Evolutionary conservation across 2,329 filamentous ascomycete genomes (phyloP).

Genomic region (Onygenales sp.): DNA sequence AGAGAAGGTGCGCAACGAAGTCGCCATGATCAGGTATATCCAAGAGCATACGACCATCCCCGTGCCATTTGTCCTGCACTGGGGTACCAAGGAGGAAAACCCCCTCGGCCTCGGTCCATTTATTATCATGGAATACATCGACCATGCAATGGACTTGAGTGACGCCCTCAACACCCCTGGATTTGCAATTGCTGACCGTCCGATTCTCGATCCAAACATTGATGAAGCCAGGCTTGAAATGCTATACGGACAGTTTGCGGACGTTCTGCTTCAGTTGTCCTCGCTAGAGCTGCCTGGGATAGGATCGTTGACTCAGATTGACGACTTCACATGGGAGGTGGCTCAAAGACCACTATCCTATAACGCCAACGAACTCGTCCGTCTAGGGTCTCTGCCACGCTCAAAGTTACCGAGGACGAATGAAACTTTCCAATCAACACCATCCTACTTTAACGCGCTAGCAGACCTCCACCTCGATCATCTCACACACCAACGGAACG

Average conservation of each 20-base stretch:
- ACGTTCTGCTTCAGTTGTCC: constrained; percentile 32
- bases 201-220: constrained; percentile 26
- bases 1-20: constrained; percentile 16
- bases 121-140: constrained; percentile 27
- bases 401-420: not conserved
- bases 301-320: constrained; percentile 21
- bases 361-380: constrained; percentile 34
- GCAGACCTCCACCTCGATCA: constrained; percentile 36
- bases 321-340: constrained; percentile 17
- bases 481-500: constrained; percentile 23
- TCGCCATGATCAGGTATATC: constrained; percentile 12
- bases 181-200: constrained; percentile 15
- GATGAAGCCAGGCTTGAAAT: constrained; percentile 21
- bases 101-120: constrained; percentile 20
- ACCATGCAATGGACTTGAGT: constrained; percentile 14
- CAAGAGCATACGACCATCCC: constrained; percentile 11
- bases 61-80: constrained; percentile 11
- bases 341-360: constrained; percentile 28
- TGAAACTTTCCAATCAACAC: constrained; percentile 18
- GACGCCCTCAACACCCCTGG: constrained; percentile 19
- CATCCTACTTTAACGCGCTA: constrained; percentile 33
- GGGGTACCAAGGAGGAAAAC: constrained; percentile 14
- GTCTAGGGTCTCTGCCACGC: constrained; percentile 14
- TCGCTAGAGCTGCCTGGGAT: constrained; percentile 27
- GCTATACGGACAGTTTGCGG: constrained; percentile 33